Conservation (phyloP, 257 asterid genomes). For the Rauvolfia tetraphylla region DNA sequence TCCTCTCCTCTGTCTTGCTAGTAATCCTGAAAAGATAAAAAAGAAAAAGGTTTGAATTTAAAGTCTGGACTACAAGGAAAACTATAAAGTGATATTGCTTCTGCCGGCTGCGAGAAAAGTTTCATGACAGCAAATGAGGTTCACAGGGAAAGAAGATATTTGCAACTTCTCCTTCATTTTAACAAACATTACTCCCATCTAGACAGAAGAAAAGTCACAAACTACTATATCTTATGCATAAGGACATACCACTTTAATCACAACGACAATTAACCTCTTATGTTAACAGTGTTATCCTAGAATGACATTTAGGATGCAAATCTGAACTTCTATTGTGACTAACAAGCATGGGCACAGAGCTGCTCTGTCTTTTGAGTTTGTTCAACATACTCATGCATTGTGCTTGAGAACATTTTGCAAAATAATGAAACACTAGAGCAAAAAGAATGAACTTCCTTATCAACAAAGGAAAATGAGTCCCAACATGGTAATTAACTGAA, state of each 20-base stretch:
- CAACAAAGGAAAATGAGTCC: not conserved
- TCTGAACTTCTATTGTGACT: not conserved
- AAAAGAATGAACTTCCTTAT: not conserved
- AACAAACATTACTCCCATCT: not conserved
- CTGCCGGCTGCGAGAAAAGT: not conserved
- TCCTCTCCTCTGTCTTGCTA: conserved; percentile 90
- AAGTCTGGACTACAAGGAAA: not conserved
- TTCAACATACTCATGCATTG: not conserved
- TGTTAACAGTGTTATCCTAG: not conserved
- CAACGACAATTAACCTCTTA: not conserved
- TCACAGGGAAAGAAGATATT: not conserved
- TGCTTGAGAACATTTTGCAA: no score
- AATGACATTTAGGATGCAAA: not conserved
- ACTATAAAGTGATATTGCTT: not conserved
- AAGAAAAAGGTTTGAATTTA: not conserved
- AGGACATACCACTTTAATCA: not conserved
- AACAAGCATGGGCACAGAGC: not conserved
- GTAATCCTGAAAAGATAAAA: conserved; percentile 51
- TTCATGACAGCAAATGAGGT: not conserved
- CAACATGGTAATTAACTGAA: not conserved
- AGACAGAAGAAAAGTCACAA: not conserved
- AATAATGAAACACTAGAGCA: not conserved
- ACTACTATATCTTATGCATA: not conserved
- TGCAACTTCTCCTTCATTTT: not conserved
- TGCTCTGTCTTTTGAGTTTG: not conserved